Evolutionary conservation across 1,284 basidiomycete genomes (phyloP), one percentile per base, ranked within the genome.

Genomic region (Athelia sp.): DNA sequence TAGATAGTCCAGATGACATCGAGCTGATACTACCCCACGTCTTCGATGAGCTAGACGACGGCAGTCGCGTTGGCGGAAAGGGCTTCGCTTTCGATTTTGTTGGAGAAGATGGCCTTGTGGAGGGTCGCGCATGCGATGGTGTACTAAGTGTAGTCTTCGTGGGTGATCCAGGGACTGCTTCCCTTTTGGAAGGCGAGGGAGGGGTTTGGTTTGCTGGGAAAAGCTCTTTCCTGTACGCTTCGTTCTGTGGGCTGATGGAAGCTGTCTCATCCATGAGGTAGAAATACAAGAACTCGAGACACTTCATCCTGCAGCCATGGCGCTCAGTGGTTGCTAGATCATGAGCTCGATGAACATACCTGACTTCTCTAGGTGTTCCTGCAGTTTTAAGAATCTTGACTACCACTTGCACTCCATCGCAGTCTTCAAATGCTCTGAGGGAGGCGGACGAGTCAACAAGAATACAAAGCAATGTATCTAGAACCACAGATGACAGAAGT

Each of bases 281-380:
- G 63, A 93, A 95, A 65, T 94, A 94, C 3, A 96, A 69, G 59
- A 95, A 93, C 62, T 95, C 93, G 21, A 95, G 75, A 56, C 90
- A 93, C 70, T 95, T 94, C 87, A 95, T 94, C 58, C 92, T 94
- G 19, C 15, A n/a, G 50, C 3, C 34, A 2, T 34, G 40, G 1
- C 15, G 22, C 40, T 21, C 2, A n/a, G 23, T n/a, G 43, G 14
- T 36, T 31, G 35, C 19, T 9, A 34, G 17, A 45, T 24, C 43
- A 21, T 17, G 17, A 19, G 24, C 19, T 22, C 6, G n/a, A 43
- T 3, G 21, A 9, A 70, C 82, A 52, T 53, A 93, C 92, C 89
- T 74, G 49, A 93, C 87, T 70, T 90, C 87, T 50, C 89, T 81
- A 15, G 86, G 82, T 4, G 90, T 90, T 3, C 81, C 83, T 1